These are phyloP conservation scores for Tylopilus intermedius DNA, from an alignment of 768 basidiomycete species.

Conservation along the genomic window DNA sequence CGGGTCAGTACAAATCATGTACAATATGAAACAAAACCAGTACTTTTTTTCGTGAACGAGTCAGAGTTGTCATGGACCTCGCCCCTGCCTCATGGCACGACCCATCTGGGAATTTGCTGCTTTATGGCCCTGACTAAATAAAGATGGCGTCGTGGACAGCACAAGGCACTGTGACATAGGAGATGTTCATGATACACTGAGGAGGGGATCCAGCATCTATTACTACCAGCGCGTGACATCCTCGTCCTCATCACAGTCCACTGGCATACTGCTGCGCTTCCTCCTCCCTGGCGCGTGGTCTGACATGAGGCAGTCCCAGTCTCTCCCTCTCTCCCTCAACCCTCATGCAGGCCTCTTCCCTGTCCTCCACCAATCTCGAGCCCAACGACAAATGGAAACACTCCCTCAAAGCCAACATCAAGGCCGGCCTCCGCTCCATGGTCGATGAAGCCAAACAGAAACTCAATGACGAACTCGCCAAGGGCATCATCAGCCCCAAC, in stretches of 20 bases:
- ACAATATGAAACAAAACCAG: too few species aligned
- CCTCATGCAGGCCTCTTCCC: constrained; percentile 16
- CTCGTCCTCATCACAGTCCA: too few species aligned
- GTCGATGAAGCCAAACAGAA: constrained; percentile 64
- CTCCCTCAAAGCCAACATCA: constrained; percentile 46
- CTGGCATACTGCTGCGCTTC: too few species aligned
- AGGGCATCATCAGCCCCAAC: constrained; percentile 31
- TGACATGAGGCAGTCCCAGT: constrained; percentile 55
- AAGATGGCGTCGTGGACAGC: too few species aligned
- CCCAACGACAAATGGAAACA: constrained; percentile 56
- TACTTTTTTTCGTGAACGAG: not conserved
- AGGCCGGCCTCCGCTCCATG: constrained; percentile 35
- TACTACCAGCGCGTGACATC: too few species aligned
- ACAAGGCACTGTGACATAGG: too few species aligned
- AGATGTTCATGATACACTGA: too few species aligned
- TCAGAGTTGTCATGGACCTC: constrained; percentile 9
- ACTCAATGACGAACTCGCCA: constrained; percentile 46
- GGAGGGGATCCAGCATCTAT: too few species aligned
- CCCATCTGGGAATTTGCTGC: not conserved
- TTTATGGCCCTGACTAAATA: too few species aligned
- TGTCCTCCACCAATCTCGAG: constrained; percentile 32
- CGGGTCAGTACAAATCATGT: constrained; percentile 1
- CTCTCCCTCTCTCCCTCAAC: constrained; percentile 25
- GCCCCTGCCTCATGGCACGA: constrained; percentile 24
- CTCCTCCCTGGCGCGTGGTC: constrained; percentile 39